Evolutionary conservation across 352 stramenopile species (phyloP).

Genomic region (Phytophthora tubulina): DNA sequence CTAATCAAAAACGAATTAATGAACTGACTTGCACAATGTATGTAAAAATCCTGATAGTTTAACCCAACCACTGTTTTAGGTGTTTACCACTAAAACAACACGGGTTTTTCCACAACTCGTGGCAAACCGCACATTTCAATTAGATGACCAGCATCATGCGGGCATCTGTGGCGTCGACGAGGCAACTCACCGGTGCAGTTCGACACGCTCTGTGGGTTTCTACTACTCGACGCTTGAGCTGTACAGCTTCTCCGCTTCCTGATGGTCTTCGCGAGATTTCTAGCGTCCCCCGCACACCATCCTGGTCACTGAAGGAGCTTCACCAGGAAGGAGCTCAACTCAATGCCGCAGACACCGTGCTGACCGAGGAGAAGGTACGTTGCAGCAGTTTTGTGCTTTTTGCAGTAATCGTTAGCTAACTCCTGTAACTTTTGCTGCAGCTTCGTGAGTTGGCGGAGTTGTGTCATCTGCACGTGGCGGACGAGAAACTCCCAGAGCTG

Average conservation of each 20-base stretch:
- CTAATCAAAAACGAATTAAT: too few relatives aligned
- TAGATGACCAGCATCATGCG: slow-evolving; percentile 9
- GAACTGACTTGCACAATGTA: too few relatives aligned
- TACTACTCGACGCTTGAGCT: slow-evolving; percentile 29
- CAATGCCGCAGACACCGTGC: slow-evolving; percentile 55
- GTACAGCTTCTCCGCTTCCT: slow-evolving; percentile 34
- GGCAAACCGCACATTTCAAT: slow-evolving; percentile 15
- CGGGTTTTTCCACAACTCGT: background rate
- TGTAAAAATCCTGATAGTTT: too few relatives aligned
- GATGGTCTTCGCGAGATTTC: slow-evolving; percentile 72
- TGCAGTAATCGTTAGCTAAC: background rate
- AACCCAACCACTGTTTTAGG: too few relatives aligned
- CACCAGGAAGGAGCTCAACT: slow-evolving; percentile 65
- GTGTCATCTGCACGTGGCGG: slow-evolving; percentile 83
- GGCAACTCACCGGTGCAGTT: slow-evolving; percentile 31
- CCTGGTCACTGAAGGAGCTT: slow-evolving; percentile 86
- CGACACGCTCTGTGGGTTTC: slow-evolving; percentile 5
- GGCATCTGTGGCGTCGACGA: slow-evolving; percentile 22
- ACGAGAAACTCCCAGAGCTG: slow-evolving; percentile 72
- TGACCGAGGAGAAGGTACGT: slow-evolving; percentile 71
- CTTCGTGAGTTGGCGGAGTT: slow-evolving; percentile 83
- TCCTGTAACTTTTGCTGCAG: slow-evolving; percentile 31
- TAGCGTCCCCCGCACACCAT: slow-evolving; percentile 68
- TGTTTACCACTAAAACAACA: too few relatives aligned
- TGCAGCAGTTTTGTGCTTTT: background rate